Percentiles rank a stretch among this genome's conserved stretches.
Conservation (phyloP, 805 yeast species). For the Phaffomyces thermotolerans region DNA sequence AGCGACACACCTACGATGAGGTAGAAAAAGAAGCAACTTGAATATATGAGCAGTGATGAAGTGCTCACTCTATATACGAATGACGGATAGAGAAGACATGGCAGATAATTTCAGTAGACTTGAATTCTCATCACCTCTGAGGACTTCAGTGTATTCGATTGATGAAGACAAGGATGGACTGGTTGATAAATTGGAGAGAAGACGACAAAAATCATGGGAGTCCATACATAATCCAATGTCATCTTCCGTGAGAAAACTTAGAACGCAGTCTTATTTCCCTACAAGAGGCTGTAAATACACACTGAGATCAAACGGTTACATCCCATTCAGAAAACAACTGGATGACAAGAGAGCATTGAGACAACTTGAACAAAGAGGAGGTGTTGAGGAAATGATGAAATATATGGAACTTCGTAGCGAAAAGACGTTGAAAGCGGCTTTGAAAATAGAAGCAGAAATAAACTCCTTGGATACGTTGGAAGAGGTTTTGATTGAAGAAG, state of each 20-base stretch:
- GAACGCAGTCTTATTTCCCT: background rate
- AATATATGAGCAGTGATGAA: too few relatives aligned
- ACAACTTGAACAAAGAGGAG: conserved; percentile 17
- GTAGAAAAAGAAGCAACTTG: too few relatives aligned
- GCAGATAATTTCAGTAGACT: background rate
- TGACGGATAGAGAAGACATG: background rate
- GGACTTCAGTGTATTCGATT: background rate
- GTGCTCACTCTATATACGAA: too few relatives aligned
- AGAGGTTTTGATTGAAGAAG: conserved; percentile 3
- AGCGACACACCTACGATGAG: background rate
- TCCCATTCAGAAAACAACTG: conserved; percentile 15
- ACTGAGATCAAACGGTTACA: conserved; percentile 13
- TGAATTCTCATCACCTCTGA: too few relatives aligned
- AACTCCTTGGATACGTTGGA: conserved; percentile 4
- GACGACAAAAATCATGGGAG: conserved; percentile 2
- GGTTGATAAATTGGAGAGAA: conserved; percentile 1
- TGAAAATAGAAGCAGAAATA: conserved; percentile 10
- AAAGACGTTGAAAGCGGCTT: background rate
- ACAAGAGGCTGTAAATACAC: conserved; percentile 17
- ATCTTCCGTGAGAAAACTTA: conserved; percentile 3
- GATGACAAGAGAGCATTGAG: conserved; percentile 9
- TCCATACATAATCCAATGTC: conserved; percentile 9
- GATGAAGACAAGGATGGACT: background rate
- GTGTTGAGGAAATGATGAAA: conserved; percentile 16
- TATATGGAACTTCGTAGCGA: conserved; percentile 13